phyloP scores from a whole-genome alignment of 1,139 yeast species.

The Pneumocystis jirovecii region DNA sequence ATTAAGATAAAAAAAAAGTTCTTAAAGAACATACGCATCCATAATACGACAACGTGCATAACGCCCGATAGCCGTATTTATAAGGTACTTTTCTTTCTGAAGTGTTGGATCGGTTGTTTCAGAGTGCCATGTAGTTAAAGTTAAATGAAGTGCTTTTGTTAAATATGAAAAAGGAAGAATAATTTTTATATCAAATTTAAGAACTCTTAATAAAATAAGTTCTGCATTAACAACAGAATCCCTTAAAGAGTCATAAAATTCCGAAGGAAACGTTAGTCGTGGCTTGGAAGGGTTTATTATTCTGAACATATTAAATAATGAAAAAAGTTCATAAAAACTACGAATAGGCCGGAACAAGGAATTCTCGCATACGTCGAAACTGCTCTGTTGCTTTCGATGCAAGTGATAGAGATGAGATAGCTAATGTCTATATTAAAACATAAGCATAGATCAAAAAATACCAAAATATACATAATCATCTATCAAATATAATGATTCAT shows the following conservation, averaged over 20 bases:
- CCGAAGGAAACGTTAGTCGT: constrained; percentile 12
- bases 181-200: constrained; percentile 8
- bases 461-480: not conserved
- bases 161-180: constrained; percentile 9
- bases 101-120: not conserved
- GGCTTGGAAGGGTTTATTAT: constrained; percentile 11
- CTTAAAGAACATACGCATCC: not conserved
- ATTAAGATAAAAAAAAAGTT: not conserved
- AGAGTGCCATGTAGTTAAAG: not conserved
- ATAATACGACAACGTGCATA: not conserved
- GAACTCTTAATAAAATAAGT: constrained; percentile 13
- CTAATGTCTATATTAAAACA: constrained; percentile 6
- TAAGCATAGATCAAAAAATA: not conserved
- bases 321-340: not conserved
- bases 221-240: constrained; percentile 14
- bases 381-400: constrained; percentile 15
- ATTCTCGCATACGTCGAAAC: constrained; percentile 15
- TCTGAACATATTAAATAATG: not conserved
- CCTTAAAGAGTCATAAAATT: constrained; percentile 14
- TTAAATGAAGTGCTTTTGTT: not conserved
- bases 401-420: constrained; percentile 12
- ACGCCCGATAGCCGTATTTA: not conserved
- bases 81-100: not conserved
- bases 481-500: not conserved
- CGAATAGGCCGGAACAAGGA: constrained; percentile 15